A percentile compares a stretch with the other conserved stretches of the same genome.
phyloP scores from a whole-genome alignment of 108 stramenopile species.

The Fistulifera pelliculosa region DNA sequence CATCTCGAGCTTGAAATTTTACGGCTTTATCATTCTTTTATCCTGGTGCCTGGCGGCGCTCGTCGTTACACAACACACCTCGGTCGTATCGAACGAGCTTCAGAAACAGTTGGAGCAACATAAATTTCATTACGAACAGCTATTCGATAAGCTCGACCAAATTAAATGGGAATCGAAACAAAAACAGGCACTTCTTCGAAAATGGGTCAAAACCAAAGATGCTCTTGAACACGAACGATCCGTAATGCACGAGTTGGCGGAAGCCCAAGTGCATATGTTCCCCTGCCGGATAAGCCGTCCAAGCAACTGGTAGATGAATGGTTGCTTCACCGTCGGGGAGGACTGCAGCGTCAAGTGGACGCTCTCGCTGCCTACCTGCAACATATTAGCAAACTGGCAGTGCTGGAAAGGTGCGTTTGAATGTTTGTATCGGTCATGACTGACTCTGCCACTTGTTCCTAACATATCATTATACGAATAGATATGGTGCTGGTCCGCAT shows the following conservation, averaged over 20 bases:
- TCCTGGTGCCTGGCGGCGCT: no score
- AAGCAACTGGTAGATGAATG: conserved; percentile 16
- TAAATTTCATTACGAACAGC: no score
- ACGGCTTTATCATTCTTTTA: no score
- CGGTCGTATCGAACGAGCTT: no score
- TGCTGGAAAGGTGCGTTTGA: conserved; percentile 24
- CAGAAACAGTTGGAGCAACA: no score
- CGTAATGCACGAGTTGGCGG: conserved; percentile 1
- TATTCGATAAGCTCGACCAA: no score
- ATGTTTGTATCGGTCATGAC: not conserved
- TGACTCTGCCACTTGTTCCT: no score
- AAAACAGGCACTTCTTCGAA: not conserved
- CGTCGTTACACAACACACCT: no score
- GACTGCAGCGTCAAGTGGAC: conserved; percentile 18
- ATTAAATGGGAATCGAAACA: conserved; percentile 1
- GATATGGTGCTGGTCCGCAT: conserved; percentile 46
- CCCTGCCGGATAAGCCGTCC: not conserved
- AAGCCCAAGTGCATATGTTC: not conserved
- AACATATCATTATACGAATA: not conserved
- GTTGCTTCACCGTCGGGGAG: conserved; percentile 34
- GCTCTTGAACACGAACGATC: not conserved
- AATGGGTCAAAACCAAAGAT: conserved; percentile 6
- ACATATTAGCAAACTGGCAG: conserved; percentile 22
- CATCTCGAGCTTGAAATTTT: no score
- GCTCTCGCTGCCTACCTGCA: conserved; percentile 19